Evolutionary conservation across 2,329 filamentous ascomycete genomes (phyloP).

Genomic region (Tricladium varicosporioides): DNA sequence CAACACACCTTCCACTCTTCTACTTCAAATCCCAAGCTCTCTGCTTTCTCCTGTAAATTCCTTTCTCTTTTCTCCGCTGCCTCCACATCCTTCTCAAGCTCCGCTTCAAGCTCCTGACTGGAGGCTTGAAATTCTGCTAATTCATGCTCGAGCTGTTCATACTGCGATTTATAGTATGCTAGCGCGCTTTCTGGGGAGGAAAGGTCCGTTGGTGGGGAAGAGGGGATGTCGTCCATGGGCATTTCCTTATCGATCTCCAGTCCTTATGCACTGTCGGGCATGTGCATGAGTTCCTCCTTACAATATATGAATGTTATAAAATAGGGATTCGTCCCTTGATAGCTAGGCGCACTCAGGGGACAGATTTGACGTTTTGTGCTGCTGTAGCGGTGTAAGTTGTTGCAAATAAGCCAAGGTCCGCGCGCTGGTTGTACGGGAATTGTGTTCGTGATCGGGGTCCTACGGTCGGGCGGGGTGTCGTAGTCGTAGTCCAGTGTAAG

Average conservation of each 20-base stretch:
- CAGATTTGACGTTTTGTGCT: slow-evolving; percentile 5
- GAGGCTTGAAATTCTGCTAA: slow-evolving; percentile 91
- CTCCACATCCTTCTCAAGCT: slow-evolving; percentile 94
- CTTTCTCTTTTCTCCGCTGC: slow-evolving; percentile 92
- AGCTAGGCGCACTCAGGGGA: slow-evolving; percentile 6
- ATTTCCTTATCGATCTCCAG: slow-evolving; percentile 15
- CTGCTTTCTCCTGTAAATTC: slow-evolving; percentile 80
- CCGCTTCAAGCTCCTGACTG: slow-evolving; percentile 88
- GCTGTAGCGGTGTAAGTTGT: slow-evolving; percentile 18
- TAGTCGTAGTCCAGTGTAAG: slow-evolving; percentile 2
- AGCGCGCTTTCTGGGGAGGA: slow-evolving; percentile 70
- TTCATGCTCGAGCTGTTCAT: slow-evolving; percentile 88
- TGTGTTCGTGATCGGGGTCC: slow-evolving; percentile 1
- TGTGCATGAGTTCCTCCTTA: slow-evolving; percentile 14
- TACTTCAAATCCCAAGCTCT: slow-evolving; percentile 80
- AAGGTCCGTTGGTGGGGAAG: slow-evolving; percentile 57
- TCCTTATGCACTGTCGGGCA: slow-evolving; percentile 16
- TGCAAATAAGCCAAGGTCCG: slow-evolving; percentile 10
- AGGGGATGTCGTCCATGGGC: slow-evolving; percentile 51
- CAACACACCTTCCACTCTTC: slow-evolving; percentile 93
- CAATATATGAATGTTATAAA: slow-evolving; percentile 9
- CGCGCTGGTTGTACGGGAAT: slow-evolving; percentile 13
- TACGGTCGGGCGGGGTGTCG: slow-evolving; percentile 3
- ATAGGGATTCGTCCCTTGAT: background rate
- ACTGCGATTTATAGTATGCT: slow-evolving; percentile 93